Base-by-base conservation (phyloP, 2,329 filamentous ascomycete genomes). In the Laburnicola sp. region DNA sequence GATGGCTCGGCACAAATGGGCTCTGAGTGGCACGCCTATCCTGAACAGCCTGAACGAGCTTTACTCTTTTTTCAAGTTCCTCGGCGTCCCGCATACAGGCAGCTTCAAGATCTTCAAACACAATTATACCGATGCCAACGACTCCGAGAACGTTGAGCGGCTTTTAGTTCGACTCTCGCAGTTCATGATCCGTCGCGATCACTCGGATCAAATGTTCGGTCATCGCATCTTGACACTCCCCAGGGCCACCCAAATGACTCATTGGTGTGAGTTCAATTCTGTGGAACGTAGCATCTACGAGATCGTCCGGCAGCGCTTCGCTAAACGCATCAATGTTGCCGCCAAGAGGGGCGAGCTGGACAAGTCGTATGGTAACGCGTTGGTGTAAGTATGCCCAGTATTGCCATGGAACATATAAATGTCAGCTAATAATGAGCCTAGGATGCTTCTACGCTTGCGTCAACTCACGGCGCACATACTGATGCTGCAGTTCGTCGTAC, bases 161-260 rank as follows among this genome's bases (percentile, higher is more conserved):
- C 64, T 79, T 0, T 57, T 71, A 2, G 64, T 68, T 1, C 70
- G 74, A 4, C 63, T 79, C 0, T 60, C 65, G 1, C 74, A 69
- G 51, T 76, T 82, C 47, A 81, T 85, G 77, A 74, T 82, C 11
- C 74, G 82, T 4, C 75, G 82, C 4, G 84, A 82, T 0, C 81
- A 85, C 63, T 66, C 68, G 1, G 80, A 82, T 34, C 47, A 56
- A 7, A 72, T 86, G 11, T 81, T 86, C 53, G 74, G 76, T 1
- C 69, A 75, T 0, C 79, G 81, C 0, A 78, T 86, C 1, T 63
- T 86, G 11, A 78, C 76, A 6, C 71, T 86, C 0, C 83, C 83
- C 0, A 65, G 69, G 10, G 77, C 83, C 0, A 69, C 69, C 6
- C 73, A 80, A 45, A 63, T 60, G 2, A 76, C 76, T 0, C 58